Conservation (phyloP, 2,329 filamentous ascomycete species). For the Cercospora sp. region DNA sequence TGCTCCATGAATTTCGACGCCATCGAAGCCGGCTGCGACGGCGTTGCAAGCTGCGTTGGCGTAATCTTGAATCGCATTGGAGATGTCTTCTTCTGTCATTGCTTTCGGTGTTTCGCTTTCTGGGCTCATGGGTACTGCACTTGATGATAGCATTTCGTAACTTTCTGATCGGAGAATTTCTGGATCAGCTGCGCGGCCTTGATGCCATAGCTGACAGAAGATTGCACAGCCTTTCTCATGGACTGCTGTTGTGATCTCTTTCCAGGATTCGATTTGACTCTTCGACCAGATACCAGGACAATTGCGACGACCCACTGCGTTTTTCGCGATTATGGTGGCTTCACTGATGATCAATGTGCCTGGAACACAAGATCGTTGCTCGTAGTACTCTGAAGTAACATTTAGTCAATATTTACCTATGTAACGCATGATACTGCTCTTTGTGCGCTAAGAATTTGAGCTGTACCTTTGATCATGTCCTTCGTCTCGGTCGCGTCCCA, state of each 20-base stretch:
- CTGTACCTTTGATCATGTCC: conserved; percentile 14
- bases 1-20: conserved; percentile 53
- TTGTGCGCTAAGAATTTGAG: too few species aligned
- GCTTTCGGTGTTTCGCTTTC: conserved; percentile 10
- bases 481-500: conserved; percentile 39
- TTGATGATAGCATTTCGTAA: neutral
- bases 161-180: conserved; percentile 6
- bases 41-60: conserved; percentile 52
- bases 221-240: conserved; percentile 53
- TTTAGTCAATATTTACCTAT: conserved; percentile 26
- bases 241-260: conserved; percentile 51
- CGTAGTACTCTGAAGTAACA: conserved; percentile 35
- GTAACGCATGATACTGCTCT: too few species aligned
- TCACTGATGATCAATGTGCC: conserved; percentile 38
- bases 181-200: conserved; percentile 49
- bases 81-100: conserved; percentile 50
- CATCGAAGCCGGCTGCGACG: conserved; percentile 57
- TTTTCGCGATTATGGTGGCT: conserved; percentile 37
- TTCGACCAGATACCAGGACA: conserved; percentile 35
- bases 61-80: conserved; percentile 41
- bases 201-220: conserved; percentile 48
- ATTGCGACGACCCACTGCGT: conserved; percentile 31
- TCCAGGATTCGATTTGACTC: conserved; percentile 52
- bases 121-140: neutral
- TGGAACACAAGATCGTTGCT: conserved; percentile 33